These are phyloP conservation scores for Nicotiana tabacum DNA, from an alignment of 257 asterid species.

Conservation along the genomic window DNA sequence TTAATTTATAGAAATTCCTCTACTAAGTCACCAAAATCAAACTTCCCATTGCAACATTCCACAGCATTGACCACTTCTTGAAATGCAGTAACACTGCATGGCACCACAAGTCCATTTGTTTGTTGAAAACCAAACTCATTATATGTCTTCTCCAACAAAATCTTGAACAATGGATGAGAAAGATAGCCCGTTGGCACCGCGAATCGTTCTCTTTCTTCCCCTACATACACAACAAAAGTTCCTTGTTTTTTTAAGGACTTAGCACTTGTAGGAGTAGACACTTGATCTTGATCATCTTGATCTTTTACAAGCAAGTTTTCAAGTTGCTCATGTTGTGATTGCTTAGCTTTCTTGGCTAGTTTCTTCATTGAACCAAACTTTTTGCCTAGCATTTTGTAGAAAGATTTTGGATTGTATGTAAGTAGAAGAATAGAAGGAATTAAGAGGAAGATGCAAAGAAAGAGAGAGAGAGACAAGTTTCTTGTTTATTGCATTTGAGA, in stretches of 20 bases:
- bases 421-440: not conserved
- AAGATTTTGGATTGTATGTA: not conserved
- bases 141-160: conserved; percentile 68
- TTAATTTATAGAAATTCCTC: conserved; percentile 55
- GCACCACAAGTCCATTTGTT: conserved; percentile 53
- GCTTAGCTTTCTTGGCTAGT: conserved; percentile 50
- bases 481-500: conserved; percentile 20
- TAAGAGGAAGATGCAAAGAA: not conserved
- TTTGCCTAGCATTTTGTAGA: conserved; percentile 44
- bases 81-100: conserved; percentile 63
- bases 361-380: conserved; percentile 70
- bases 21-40: conserved; percentile 59
- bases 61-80: conserved; percentile 60
- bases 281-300: conserved; percentile 5
- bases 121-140: conserved; percentile 64
- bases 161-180: conserved; percentile 79
- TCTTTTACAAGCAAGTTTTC: conserved; percentile 36
- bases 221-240: conserved; percentile 59
- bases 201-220: conserved; percentile 62
- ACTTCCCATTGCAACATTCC: conserved; percentile 54
- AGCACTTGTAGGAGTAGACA: conserved; percentile 18
- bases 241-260: conserved; percentile 45
- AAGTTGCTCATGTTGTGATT: not conserved
- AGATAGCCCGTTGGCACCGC: conserved; percentile 66
- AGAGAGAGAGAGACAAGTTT: conserved; percentile 4